Conservation (phyloP, 1,139 yeast genomes). For the Pichia sp. region DNA sequence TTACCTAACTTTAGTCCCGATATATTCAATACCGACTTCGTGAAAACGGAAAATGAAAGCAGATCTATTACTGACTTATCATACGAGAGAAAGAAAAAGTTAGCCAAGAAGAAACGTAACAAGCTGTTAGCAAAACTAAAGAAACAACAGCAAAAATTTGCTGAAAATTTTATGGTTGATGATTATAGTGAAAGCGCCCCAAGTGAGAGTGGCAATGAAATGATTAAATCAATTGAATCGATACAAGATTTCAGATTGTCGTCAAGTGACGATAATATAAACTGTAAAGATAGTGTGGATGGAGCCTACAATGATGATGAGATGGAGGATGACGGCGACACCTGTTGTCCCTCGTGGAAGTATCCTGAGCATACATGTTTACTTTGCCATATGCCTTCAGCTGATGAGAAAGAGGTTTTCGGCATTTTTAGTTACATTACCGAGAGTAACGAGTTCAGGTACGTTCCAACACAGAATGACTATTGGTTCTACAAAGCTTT, state of each 20-base stretch:
- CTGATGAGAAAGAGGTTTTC: constrained; percentile 58
- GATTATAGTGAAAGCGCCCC: constrained; percentile 7
- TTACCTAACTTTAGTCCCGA: constrained; percentile 20
- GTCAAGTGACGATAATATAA: constrained; percentile 21
- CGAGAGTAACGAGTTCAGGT: constrained; percentile 56
- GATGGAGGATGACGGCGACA: constrained; percentile 24
- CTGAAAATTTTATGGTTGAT: constrained; percentile 33
- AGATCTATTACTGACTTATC: constrained; percentile 12
- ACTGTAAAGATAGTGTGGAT: not conserved
- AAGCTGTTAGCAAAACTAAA: constrained; percentile 50
- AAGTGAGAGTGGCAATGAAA: constrained; percentile 16
- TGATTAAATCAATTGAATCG: constrained; percentile 29
- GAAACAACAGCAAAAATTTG: constrained; percentile 39
- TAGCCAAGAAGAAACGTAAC: constrained; percentile 46
- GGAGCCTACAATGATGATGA: constrained; percentile 18
- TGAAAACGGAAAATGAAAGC: not conserved
- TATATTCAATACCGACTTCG: constrained; percentile 10
- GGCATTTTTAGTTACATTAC: constrained; percentile 66
- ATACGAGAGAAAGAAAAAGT: constrained; percentile 40
- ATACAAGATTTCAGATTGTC: constrained; percentile 31
- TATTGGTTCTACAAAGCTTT: constrained; percentile 68
- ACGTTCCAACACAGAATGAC: constrained; percentile 56
- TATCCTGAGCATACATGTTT: constrained; percentile 82
- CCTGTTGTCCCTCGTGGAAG: constrained; percentile 42
- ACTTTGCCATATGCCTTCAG: constrained; percentile 79